Conservation (phyloP, 2,329 filamentous ascomycete genomes). For the Dothistroma pini region DNA sequence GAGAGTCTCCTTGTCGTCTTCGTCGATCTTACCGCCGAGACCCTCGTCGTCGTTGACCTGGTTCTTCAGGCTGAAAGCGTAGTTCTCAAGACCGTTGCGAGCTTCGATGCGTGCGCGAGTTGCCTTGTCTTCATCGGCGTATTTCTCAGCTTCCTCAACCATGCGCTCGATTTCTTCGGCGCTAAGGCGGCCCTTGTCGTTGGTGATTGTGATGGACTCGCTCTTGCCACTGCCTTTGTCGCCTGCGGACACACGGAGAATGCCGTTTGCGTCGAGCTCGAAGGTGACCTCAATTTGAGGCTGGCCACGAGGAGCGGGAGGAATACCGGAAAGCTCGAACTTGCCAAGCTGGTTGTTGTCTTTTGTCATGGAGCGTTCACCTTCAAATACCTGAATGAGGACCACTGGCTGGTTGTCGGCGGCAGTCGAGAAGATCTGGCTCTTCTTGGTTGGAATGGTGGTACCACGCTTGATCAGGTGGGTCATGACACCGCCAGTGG, state of each 20-base stretch:
- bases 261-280: slow-evolving; percentile 97
- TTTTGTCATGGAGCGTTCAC: slow-evolving; percentile 63
- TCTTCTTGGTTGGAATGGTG: slow-evolving; percentile 99
- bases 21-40: slow-evolving; percentile 96
- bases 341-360: slow-evolving; percentile 87
- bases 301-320: slow-evolving; percentile 89
- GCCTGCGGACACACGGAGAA: slow-evolving; percentile 90
- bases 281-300: slow-evolving; percentile 98
- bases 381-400: slow-evolving; percentile 99
- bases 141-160: slow-evolving; percentile 97
- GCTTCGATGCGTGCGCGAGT: slow-evolving; percentile 95
- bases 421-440: slow-evolving; percentile 94
- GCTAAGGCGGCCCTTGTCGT: slow-evolving; percentile 97
- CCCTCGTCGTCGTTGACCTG: slow-evolving; percentile 96
- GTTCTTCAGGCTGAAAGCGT: slow-evolving; percentile 98
- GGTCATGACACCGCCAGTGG: slow-evolving; percentile 95
- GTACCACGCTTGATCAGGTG: slow-evolving; percentile 98
- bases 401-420: slow-evolving; percentile 98
- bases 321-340: slow-evolving; percentile 96
- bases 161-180: slow-evolving; percentile 99
- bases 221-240: slow-evolving; percentile 98
- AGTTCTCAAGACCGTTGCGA: slow-evolving; percentile 97
- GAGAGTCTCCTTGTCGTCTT: slow-evolving; percentile 97
- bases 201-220: slow-evolving; percentile 98
- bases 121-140: slow-evolving; percentile 98